These are phyloP conservation scores for Goniomonas avonlea DNA, from an alignment of 78 protist species.

Conservation along the genomic window DNA sequence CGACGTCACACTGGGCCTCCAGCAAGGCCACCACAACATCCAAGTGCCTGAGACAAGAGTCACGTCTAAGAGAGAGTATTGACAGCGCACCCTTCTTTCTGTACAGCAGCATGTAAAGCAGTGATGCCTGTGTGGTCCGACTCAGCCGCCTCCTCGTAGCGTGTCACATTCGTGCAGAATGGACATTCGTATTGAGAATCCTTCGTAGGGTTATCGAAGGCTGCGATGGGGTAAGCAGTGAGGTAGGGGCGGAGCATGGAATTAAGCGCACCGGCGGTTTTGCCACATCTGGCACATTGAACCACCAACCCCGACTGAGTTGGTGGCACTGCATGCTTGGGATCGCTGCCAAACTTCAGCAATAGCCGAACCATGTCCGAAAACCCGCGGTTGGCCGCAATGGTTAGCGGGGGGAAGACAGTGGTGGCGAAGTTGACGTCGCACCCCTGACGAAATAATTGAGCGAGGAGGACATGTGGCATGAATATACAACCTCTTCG, in stretches of 20 bases:
- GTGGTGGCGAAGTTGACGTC: slow-evolving; percentile 16
- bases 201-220: not conserved
- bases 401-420: not conserved
- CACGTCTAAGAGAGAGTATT: not conserved
- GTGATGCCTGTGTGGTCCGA: not conserved
- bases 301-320: not conserved
- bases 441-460: too few relatives aligned
- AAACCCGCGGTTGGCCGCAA: slow-evolving; percentile 1
- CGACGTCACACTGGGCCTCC: not conserved
- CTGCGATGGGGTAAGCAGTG: not conserved
- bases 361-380: not conserved
- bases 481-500: too few relatives aligned
- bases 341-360: not conserved
- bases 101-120: not conserved
- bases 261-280: not conserved
- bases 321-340: not conserved
- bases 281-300: not conserved
- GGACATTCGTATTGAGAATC: not conserved
- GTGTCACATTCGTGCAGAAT: not conserved
- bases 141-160: not conserved
- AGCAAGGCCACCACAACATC: not conserved
- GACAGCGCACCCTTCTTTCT: not conserved
- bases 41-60: not conserved
- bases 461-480: too few relatives aligned
- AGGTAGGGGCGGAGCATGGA: not conserved